Evolutionary conservation across 257 asterid genomes (phyloP).

Genomic region (Petunia secreta): DNA sequence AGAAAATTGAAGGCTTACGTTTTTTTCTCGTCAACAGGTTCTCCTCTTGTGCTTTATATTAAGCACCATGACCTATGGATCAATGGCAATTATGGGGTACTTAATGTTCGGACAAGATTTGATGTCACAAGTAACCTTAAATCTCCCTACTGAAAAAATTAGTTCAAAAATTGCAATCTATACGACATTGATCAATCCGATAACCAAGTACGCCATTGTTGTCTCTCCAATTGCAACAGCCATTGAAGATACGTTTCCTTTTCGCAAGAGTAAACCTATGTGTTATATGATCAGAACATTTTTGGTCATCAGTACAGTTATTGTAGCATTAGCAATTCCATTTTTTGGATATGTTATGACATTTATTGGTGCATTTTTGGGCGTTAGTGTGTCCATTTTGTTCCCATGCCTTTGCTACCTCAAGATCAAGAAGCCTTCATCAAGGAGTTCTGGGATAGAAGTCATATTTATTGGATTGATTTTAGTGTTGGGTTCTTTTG

Average conservation of each 20-base stretch:
- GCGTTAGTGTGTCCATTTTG: constrained; percentile 41
- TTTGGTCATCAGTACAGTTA: constrained; percentile 26
- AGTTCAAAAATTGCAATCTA: constrained; percentile 57
- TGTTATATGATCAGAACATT: constrained; percentile 30
- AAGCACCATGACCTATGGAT: constrained; percentile 49
- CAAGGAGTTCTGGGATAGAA: constrained; percentile 31
- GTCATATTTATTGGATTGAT: constrained; percentile 34
- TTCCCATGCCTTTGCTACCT: constrained; percentile 56
- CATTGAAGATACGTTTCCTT: constrained; percentile 18
- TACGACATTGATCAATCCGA: constrained; percentile 45
- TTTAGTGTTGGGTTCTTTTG: constrained; percentile 37
- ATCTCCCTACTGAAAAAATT: constrained; percentile 42
- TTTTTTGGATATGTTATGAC: constrained; percentile 54
- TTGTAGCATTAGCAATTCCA: constrained; percentile 34
- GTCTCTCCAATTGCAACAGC: constrained; percentile 34
- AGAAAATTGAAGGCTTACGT: too few relatives aligned
- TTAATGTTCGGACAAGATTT: constrained; percentile 53
- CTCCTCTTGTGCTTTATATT: constrained; percentile 44
- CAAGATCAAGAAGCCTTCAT: constrained; percentile 41
- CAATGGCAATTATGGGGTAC: constrained; percentile 55
- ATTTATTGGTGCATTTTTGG: constrained; percentile 50
- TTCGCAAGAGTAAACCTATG: neutral
- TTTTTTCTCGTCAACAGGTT: constrained; percentile 37
- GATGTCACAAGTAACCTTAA: constrained; percentile 40
- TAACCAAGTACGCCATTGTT: neutral